Conservation (phyloP, 106 monocot genomes). For the Narthecium ossifragum region DNA sequence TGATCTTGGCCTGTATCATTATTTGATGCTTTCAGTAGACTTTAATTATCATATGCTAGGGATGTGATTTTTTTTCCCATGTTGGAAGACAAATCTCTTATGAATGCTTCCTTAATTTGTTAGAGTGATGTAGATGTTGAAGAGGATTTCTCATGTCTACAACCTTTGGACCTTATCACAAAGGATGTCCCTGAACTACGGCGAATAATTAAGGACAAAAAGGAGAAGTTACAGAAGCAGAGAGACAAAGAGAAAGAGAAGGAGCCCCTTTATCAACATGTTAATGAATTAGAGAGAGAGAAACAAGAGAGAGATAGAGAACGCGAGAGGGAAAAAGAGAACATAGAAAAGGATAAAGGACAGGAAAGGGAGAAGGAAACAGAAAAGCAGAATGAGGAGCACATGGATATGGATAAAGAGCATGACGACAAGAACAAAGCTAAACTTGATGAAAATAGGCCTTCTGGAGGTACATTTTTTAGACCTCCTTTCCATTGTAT, state of each 20-base stretch:
- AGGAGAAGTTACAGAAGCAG: conserved; percentile 44
- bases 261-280: conserved; percentile 10
- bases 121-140: conserved; percentile 55
- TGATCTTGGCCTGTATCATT: neutral
- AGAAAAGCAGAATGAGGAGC: conserved; percentile 46
- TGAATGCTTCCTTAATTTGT: conserved; percentile 15
- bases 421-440: conserved; percentile 36
- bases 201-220: conserved; percentile 72
- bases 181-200: conserved; percentile 76
- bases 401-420: conserved; percentile 34
- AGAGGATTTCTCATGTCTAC: conserved; percentile 76
- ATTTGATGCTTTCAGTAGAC: neutral
- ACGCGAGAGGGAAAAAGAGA: conserved; percentile 35
- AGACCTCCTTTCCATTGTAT: neutral
- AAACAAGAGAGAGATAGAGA: conserved; percentile 56
- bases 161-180: conserved; percentile 95
- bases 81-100: neutral
- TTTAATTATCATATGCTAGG: too few relatives aligned
- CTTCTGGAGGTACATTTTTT: conserved; percentile 33
- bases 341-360: conserved; percentile 39
- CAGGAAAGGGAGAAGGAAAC: conserved; percentile 55
- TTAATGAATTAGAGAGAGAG: conserved; percentile 32
- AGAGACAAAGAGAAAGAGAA: conserved; percentile 32
- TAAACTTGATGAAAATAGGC: conserved; percentile 49
- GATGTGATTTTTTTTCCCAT: neutral